Percentiles rank a stretch among this genome's conserved stretches.
Conservation (phyloP, 257 asterid species). For the Jaltomata sinuosa region DNA sequence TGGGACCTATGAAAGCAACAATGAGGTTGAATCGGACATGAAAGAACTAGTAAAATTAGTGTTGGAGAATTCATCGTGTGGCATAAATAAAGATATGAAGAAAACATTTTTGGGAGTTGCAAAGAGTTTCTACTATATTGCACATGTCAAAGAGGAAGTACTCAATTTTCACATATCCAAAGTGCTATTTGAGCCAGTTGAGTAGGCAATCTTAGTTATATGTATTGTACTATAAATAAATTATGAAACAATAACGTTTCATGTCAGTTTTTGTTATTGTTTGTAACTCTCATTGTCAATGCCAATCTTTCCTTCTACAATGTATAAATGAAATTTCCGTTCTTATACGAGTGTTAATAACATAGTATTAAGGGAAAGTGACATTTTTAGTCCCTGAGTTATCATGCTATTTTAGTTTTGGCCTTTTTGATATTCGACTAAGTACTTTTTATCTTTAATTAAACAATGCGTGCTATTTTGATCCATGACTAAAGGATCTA, state of each 20-base stretch:
- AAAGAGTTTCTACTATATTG: background rate
- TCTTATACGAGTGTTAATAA: too few species aligned
- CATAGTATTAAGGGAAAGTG: too few species aligned
- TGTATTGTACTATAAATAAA: background rate
- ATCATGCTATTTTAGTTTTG: too few species aligned
- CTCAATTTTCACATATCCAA: background rate
- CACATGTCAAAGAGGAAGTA: background rate
- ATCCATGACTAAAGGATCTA: too few species aligned
- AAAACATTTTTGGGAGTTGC: background rate
- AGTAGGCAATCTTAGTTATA: background rate
- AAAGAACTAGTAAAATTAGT: background rate
- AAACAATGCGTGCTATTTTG: too few species aligned
- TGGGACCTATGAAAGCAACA: too few species aligned
- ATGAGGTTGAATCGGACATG: background rate
- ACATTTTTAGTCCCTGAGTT: too few species aligned
- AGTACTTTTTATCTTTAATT: too few species aligned
- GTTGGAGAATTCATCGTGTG: background rate
- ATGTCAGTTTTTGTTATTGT: background rate
- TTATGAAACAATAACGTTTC: background rate
- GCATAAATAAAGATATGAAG: background rate
- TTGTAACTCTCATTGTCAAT: background rate
- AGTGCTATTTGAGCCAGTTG: background rate
- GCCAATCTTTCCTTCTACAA: too few species aligned
- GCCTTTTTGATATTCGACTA: too few species aligned
- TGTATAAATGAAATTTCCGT: too few species aligned